Evolutionary conservation across 768 basidiomycete species (phyloP).

Genomic region (Psilocybe tampanensis): DNA sequence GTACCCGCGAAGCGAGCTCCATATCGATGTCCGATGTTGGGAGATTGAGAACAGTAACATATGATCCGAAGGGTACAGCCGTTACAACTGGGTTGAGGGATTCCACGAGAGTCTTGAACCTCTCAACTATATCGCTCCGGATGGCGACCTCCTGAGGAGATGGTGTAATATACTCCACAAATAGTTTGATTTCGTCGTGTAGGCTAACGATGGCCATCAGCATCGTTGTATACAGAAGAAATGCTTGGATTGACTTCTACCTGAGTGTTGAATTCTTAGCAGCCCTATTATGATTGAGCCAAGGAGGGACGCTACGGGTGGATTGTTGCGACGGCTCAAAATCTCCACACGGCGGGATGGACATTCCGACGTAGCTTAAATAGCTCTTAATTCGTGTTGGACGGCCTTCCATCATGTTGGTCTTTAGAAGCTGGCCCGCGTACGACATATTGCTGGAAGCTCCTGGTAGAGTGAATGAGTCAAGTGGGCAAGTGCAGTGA

Average conservation of each 20-base stretch:
- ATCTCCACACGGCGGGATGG: constrained; percentile 24
- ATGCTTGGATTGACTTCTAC: too few species aligned
- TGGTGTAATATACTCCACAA: constrained; percentile 25
- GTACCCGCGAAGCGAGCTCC: neutral
- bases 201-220: constrained; percentile 4
- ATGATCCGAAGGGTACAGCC: neutral
- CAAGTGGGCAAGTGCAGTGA: too few species aligned
- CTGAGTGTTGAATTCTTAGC: too few species aligned
- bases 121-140: neutral
- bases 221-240: too few species aligned
- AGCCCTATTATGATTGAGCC: too few species aligned
- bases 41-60: neutral
- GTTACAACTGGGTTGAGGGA: neutral
- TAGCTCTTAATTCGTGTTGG: constrained; percentile 21
- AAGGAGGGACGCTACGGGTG: constrained; percentile 9
- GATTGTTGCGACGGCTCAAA: constrained; percentile 9
- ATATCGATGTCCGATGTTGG: neutral
- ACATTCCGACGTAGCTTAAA: constrained; percentile 17
- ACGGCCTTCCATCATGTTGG: constrained; percentile 20
- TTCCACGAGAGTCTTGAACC: neutral
- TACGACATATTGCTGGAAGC: neutral
- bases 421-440: constrained; percentile 5
- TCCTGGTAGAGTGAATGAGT: too few species aligned
- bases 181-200: constrained; percentile 22
- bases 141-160: constrained; percentile 15